These are phyloP conservation scores for Daldinia decipiens DNA, from an alignment of 495 filamentous ascomycete species.

Conservation along the genomic window DNA sequence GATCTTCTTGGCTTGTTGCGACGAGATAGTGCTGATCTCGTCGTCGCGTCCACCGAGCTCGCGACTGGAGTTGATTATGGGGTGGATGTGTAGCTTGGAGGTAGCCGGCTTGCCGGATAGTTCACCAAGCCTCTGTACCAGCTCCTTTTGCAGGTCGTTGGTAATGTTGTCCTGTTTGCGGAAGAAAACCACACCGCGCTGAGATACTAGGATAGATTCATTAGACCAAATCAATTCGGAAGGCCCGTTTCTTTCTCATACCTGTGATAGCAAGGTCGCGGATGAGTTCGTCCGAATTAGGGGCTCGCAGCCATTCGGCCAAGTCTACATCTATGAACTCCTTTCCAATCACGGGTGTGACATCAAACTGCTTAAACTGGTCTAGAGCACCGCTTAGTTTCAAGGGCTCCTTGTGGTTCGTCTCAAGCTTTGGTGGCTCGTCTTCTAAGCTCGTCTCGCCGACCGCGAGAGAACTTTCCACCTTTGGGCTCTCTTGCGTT, in stretches of 20 bases:
- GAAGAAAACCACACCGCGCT: conserved; percentile 85
- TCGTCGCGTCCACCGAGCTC: conserved; percentile 69
- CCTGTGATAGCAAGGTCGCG: conserved; percentile 73
- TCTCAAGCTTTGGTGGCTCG: conserved; percentile 39
- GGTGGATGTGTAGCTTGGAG: conserved; percentile 79
- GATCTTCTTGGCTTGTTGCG: conserved; percentile 65
- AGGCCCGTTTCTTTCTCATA: conserved; percentile 45
- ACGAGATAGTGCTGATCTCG: conserved; percentile 79
- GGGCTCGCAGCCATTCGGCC: conserved; percentile 66
- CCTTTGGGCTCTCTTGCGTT: conserved; percentile 10
- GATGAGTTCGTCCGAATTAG: conserved; percentile 73
- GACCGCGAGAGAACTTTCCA: conserved; percentile 22
- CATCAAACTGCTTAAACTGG: conserved; percentile 67
- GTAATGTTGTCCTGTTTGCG: conserved; percentile 73
- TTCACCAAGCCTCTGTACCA: conserved; percentile 71
- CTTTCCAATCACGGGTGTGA: conserved; percentile 73
- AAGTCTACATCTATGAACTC: conserved; percentile 71
- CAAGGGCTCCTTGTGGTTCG: conserved; percentile 53
- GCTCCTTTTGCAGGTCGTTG: conserved; percentile 73
- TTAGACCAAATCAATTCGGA: conserved; percentile 59
- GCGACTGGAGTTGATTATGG: conserved; percentile 70
- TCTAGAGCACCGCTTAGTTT: conserved; percentile 63
- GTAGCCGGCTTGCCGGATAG: conserved; percentile 72
- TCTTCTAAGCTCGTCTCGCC: conserved; percentile 30
- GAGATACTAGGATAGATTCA: conserved; percentile 77